These are phyloP conservation scores for Leptographium wingfieldii DNA, from an alignment of 2,329 filamentous ascomycete species.

Conservation along the genomic window DNA sequence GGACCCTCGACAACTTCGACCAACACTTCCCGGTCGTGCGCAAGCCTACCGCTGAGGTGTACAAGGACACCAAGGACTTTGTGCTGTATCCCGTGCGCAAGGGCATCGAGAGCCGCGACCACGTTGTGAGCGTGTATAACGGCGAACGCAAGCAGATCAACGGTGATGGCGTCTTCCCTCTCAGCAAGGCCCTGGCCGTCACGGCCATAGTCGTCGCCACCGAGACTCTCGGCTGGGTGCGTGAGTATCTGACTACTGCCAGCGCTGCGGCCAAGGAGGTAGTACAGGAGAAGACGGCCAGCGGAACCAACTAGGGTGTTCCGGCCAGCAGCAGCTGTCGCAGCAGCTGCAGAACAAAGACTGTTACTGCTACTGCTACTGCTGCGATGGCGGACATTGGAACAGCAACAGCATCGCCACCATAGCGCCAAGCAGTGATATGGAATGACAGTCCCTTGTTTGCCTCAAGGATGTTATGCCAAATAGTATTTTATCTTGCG, in stretches of 20 bases:
- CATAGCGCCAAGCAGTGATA: too few relatives aligned
- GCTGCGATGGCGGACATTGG: background rate
- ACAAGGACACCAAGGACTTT: slow-evolving; percentile 48
- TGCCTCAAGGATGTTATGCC: background rate
- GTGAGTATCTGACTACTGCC: slow-evolving; percentile 44
- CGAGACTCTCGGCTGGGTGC: slow-evolving; percentile 51
- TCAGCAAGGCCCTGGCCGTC: slow-evolving; percentile 56
- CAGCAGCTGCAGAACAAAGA: background rate
- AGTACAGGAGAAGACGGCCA: slow-evolving; percentile 38
- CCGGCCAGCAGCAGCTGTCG: background rate
- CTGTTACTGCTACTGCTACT: background rate
- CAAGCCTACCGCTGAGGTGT: slow-evolving; percentile 61
- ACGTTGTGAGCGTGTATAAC: slow-evolving; percentile 43
- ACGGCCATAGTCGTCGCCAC: slow-evolving; percentile 55
- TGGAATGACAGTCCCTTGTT: background rate
- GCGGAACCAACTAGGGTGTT: slow-evolving; percentile 5
- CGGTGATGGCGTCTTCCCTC: slow-evolving; percentile 50
- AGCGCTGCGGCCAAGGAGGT: slow-evolving; percentile 43
- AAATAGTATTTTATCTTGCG: background rate
- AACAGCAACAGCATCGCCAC: background rate
- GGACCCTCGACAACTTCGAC: slow-evolving; percentile 58
- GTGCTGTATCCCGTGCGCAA: slow-evolving; percentile 52
- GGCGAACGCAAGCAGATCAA: slow-evolving; percentile 51
- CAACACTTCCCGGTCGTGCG: slow-evolving; percentile 59
- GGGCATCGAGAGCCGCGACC: slow-evolving; percentile 47